Base-by-base conservation (phyloP, 1,284 basidiomycete species). In the Apiotrichum laibachii region DNA sequence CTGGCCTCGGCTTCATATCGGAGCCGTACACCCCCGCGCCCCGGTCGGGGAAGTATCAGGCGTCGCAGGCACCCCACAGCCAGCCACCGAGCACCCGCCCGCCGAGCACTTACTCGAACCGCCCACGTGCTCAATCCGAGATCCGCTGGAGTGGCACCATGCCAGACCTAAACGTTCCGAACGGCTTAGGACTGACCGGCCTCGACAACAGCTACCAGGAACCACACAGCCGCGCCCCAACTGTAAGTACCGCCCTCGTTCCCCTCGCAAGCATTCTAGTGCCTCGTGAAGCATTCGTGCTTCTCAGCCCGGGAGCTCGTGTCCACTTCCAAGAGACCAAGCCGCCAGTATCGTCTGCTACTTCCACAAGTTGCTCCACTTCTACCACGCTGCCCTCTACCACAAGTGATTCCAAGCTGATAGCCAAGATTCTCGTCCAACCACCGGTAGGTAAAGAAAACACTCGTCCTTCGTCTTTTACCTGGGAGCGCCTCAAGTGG, bases 361-460 rank as follows among this genome's bases (percentile, higher is more conserved):
- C 44, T 26, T 37, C 37, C 4, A 42, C 13, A 34, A 19, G 7
- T 15, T 19, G 9, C 16, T 47, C 26, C 5, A n/a, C n/a, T 2
- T 16, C 31, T 26, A 11, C 8, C 15, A 13, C 18, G 10, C 31
- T 10, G 5, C 15, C 26, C 46, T 15, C 31, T 26, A 47, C 16
- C 40, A 19, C 40, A 42, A 42, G 40, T 18, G 16, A 42, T 16
- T 42, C 16, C 40, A 42, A 42, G 22, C 47, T 50, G 37, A 50
- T 50, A 6, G 18, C n/a, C 49, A 19, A 57, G 56, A 50, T 75
- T 60, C 67, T 67, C 8, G 55, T 65, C 19, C 56, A 57, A 26
- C 51, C 56, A 9, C 56, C 56, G 2, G 56, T 57, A 51, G 26
- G 56, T 53, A n/a, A 40, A 10, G 4, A 31, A 18, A 9, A 31